Conservation (phyloP, 176 grass and related monocot genomes). For the Poa annua region DNA sequence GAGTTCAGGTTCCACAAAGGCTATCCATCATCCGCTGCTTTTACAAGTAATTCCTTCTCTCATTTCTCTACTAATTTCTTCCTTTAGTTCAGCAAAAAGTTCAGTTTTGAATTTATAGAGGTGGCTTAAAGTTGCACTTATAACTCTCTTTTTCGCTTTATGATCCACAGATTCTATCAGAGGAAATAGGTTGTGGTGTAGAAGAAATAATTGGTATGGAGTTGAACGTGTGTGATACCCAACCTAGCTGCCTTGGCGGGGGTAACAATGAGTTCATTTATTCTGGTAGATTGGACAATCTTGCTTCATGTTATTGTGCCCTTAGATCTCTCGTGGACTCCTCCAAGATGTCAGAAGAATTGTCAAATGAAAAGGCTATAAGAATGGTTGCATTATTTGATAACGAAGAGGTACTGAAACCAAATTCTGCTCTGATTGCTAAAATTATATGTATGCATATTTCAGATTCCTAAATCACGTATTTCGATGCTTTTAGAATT, state of each 20-base stretch:
- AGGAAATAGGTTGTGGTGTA: slow-evolving; percentile 75
- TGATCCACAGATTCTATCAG: slow-evolving; percentile 63
- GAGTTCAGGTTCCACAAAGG: slow-evolving; percentile 57
- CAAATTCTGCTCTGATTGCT: background rate
- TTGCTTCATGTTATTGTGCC: slow-evolving; percentile 92
- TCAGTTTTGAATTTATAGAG: slow-evolving; percentile 8
- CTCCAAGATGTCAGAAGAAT: slow-evolving; percentile 50
- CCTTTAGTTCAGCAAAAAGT: background rate
- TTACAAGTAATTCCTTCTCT: slow-evolving; percentile 61
- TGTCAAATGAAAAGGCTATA: slow-evolving; percentile 74
- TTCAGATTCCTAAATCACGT: background rate
- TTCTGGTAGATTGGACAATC: slow-evolving; percentile 96
- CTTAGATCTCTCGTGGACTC: slow-evolving; percentile 90
- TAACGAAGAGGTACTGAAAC: slow-evolving; percentile 84
- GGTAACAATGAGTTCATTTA: slow-evolving; percentile 90
- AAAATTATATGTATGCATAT: slow-evolving; percentile 4
- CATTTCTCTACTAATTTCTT: background rate
- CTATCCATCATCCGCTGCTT: slow-evolving; percentile 73
- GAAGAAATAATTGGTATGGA: slow-evolving; percentile 90
- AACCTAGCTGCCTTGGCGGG: slow-evolving; percentile 92
- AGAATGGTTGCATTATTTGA: slow-evolving; percentile 98
- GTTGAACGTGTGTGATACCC: slow-evolving; percentile 94
- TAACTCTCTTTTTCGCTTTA: background rate
- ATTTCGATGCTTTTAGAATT: background rate
- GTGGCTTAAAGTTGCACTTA: slow-evolving; percentile 1